Evolutionary conservation across 176 grass and related monocot genomes (phyloP), one percentile per base, ranked within the genome.

Genomic region (Oryza brachyantha): DNA sequence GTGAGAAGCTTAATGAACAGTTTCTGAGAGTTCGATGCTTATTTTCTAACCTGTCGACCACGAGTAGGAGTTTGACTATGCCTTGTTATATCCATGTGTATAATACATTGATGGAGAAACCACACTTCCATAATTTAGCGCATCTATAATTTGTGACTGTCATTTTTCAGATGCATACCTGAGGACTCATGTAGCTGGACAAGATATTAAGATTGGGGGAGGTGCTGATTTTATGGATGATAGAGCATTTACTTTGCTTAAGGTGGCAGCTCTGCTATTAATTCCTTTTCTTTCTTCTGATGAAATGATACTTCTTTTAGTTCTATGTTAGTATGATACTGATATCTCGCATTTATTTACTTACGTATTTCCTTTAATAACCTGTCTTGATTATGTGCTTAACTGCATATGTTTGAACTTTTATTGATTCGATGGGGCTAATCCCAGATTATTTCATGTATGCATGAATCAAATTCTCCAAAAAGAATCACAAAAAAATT

Each of bases 1-100:
- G 85, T 83, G 29, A 83, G 79, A 37, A 24, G 61, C 55, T 75
- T 13, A 3, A 26, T 34, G 8, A 75, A 75, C 50, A n/a, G n/a
- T 61, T 26, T 25, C 34, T 57, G 29, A 36, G 31, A 67, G 3
- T 74, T 34, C 11, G 29, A 75, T 26, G n/a, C 13, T 7, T 1
- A 34, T 34, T 21, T 55, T 10, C 69, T 34, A 29, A 54, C 9
- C 28, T 73, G 3, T 34, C 16, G 19, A 71, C 25, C 29, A 29
- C 43, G 42, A 9, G 5, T 34, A 29, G 29, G 69, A 9, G 5
- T 34, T 58, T 37, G 5, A 35, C 14, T 74, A 26, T 72, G 14
- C 21, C 46, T 35, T 61, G 24, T 74, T 60, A 54, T 48, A 37
- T 60, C 57, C 29, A 17, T 41, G 13, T 5, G 35, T 75, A 61